Conservation (phyloP, 1,284 basidiomycete species). For the Chiua sp. region DNA sequence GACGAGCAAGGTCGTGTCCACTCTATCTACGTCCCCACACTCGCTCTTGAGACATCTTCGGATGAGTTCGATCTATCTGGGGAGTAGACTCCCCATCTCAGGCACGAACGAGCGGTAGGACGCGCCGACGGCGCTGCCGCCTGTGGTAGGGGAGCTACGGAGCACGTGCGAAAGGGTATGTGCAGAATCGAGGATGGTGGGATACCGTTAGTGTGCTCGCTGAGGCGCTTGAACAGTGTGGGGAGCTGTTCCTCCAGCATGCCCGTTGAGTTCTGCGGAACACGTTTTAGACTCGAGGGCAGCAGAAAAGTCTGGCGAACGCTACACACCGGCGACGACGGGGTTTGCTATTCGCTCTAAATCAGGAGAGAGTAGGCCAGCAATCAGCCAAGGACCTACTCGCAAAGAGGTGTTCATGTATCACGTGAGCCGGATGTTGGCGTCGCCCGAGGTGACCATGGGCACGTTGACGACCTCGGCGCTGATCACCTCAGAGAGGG, state of each 20-base stretch:
- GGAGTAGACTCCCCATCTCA: slow-evolving; percentile 72
- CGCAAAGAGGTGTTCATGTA: slow-evolving; percentile 84
- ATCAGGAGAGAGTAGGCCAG: too few species aligned
- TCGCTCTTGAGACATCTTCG: slow-evolving; percentile 79
- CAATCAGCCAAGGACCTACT: slow-evolving; percentile 48
- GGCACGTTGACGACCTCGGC: slow-evolving; percentile 82
- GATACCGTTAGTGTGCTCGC: slow-evolving; percentile 47
- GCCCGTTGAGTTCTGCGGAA: slow-evolving; percentile 62
- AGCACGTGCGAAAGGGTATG: slow-evolving; percentile 83
- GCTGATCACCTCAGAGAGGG: slow-evolving; percentile 76
- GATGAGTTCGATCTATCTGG: slow-evolving; percentile 76
- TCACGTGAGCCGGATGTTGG: slow-evolving; percentile 81
- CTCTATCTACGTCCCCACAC: slow-evolving; percentile 67
- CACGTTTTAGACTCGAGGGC: slow-evolving; percentile 78
- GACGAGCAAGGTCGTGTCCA: slow-evolving; percentile 80
- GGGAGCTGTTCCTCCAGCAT: slow-evolving; percentile 74
- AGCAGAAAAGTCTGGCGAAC: slow-evolving; percentile 84
- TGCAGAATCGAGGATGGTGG: slow-evolving; percentile 66
- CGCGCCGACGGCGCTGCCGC: slow-evolving; percentile 56
- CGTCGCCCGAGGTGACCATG: slow-evolving; percentile 76
- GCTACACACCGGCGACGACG: slow-evolving; percentile 82
- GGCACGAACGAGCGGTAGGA: slow-evolving; percentile 86
- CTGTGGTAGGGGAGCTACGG: slow-evolving; percentile 64
- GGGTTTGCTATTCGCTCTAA: slow-evolving; percentile 61
- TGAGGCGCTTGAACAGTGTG: slow-evolving; percentile 57